These are phyloP conservation scores for Macrocystidia cucumis DNA, from an alignment of 1,284 basidiomycete species.

Conservation along the genomic window DNA sequence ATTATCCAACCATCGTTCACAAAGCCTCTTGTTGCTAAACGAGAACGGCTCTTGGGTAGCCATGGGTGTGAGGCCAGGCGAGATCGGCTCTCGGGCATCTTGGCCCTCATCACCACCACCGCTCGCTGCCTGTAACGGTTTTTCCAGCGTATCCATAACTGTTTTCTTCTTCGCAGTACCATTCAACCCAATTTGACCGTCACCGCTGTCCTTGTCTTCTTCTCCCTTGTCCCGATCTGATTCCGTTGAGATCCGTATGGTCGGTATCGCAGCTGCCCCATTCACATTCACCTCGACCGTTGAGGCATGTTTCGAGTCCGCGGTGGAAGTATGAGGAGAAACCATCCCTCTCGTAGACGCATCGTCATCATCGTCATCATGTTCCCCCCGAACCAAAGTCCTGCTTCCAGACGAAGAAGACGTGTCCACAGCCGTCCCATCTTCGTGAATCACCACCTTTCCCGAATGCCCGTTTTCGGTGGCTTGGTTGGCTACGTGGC, in stretches of 20 bases:
- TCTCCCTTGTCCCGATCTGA: constrained; percentile 51
- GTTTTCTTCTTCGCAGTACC: constrained; percentile 24
- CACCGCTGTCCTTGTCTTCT: constrained; percentile 11
- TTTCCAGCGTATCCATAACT: constrained; percentile 38
- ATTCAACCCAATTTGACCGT: constrained; percentile 15
- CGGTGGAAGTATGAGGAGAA: constrained; percentile 24
- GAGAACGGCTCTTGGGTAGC: constrained; percentile 64
- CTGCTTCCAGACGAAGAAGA: constrained; percentile 7
- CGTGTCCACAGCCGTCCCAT: constrained; percentile 37
- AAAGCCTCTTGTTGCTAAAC: constrained; percentile 94
- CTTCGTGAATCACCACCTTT: constrained; percentile 43
- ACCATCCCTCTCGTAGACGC: constrained; percentile 63
- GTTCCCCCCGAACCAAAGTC: constrained; percentile 16
- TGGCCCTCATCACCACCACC: constrained; percentile 33
- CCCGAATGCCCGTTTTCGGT: constrained; percentile 18
- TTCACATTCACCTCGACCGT: too few species aligned
- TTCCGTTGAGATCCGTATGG: constrained; percentile 85
- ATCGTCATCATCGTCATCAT: constrained; percentile 48
- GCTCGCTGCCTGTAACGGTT: constrained; percentile 53
- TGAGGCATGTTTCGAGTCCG: constrained; percentile 11
- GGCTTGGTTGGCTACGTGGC: constrained; percentile 19
- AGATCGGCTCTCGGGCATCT: constrained; percentile 27
- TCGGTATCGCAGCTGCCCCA: constrained; percentile 50
- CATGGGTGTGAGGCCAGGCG: too few species aligned
- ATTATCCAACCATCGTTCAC: constrained; percentile 98